Base-by-base conservation (phyloP, 192 early-diverging fungal species). In the Linnemannia zychae region DNA sequence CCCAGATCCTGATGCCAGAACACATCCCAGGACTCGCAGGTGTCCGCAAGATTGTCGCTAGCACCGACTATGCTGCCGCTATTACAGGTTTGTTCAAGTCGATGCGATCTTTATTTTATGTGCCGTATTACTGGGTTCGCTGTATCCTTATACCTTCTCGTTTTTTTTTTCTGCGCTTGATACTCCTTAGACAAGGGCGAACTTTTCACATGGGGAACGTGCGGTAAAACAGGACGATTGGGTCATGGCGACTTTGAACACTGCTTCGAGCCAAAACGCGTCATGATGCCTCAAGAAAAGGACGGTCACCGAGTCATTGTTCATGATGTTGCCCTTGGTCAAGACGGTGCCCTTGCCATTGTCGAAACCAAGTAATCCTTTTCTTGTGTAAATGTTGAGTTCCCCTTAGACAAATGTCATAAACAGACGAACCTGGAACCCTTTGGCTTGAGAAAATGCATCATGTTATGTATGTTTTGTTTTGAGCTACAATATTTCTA, bases 11-110 rank as follows among this genome's bases (percentile, higher is more conserved):
- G 33, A 84, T 82, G 75, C 91, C 92, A 5, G 67, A 71, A 3
- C 67, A 80, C 34, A 87, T 95, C 31, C 17, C 69, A 2, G 74
- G 81, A 16, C 67, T 93, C 28, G 57, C 69, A 24, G 70, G 74
- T 12, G 83, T 95, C 31, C 75, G 48, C 37, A 78, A 80, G 31
- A 86, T 95, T 40, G 86, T 87, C 72, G 93, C 93, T 13, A 91
- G 91, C 18, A 93, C 92, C 5, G 94, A 95, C 53, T 91, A 91
- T 88, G 91, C 91, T 46, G 90, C 90, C 13, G 88, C 88, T 22
- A 90, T 91, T 31, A 79, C 87, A 72, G 89, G 91, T 44, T 44
- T 44, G 40, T 44, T 44, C n/a, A n/a, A n/a, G n/a, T n/a, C n/a
- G n/a, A n/a, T n/a, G n/a, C n/a, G n/a, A n/a, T n/a, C n/a, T n/a